These are phyloP conservation scores for Chaetomium cochliodes DNA, from an alignment of 495 filamentous ascomycete genomes.

Conservation along the genomic window DNA sequence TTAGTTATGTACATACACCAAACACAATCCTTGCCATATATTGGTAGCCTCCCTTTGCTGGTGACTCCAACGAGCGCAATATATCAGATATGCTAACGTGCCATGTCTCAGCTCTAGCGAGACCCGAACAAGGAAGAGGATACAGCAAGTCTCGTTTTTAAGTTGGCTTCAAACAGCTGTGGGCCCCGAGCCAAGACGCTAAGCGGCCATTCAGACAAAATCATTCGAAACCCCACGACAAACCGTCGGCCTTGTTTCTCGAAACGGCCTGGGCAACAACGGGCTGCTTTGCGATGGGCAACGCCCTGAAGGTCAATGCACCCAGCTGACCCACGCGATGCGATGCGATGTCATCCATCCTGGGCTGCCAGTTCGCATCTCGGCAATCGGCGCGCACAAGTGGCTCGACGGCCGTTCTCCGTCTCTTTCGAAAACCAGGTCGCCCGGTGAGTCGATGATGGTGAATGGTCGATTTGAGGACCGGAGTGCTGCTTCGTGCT, in stretches of 20 bases:
- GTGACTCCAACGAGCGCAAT: no score
- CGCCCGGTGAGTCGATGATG: neutral
- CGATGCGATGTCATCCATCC: no score
- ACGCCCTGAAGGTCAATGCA: constrained; percentile 1
- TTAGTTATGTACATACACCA: no score
- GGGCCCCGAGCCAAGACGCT: neutral
- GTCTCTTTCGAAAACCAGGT: neutral
- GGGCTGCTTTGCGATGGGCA: constrained; percentile 3
- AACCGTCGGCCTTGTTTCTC: constrained; percentile 7
- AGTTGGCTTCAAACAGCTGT: constrained; percentile 7
- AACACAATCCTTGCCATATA: neutral
- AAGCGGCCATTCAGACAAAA: neutral
- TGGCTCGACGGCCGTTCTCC: neutral
- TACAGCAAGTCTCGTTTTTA: no score
- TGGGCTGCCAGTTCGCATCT: no score
- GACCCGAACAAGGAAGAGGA: no score
- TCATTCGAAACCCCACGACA: neutral
- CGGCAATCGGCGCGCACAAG: neutral
- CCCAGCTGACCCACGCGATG: neutral
- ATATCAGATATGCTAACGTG: no score
- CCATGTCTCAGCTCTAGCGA: no score
- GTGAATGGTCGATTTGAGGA: neutral
- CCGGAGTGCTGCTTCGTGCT: no score
- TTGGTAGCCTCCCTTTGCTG: neutral
- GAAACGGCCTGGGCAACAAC: neutral